These are phyloP conservation scores for Rachicladosporium sp. DNA, from an alignment of 2,329 filamentous ascomycete species.

Conservation along the genomic window DNA sequence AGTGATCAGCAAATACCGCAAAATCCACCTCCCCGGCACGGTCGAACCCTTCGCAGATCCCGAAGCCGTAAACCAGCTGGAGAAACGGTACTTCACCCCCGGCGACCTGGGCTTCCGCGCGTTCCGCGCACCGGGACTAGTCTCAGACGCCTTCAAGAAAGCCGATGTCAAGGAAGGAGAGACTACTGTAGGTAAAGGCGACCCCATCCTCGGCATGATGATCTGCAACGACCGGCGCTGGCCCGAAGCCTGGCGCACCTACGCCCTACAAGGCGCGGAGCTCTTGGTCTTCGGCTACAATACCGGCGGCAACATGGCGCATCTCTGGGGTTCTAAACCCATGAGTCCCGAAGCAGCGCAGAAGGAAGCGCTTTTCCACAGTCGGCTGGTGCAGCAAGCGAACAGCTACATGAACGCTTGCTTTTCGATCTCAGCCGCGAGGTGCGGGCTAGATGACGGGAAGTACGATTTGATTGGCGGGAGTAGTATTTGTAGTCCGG, in stretches of 20 bases:
- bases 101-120: slow-evolving; percentile 43
- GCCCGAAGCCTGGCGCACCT: slow-evolving; percentile 41
- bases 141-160: slow-evolving; percentile 27
- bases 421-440: slow-evolving; percentile 38
- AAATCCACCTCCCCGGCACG: slow-evolving; percentile 43
- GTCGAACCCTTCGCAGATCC: slow-evolving; percentile 39
- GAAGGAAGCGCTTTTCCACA: slow-evolving; percentile 39
- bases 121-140: slow-evolving; percentile 38
- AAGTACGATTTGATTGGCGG: slow-evolving; percentile 38
- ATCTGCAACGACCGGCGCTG: slow-evolving; percentile 45
- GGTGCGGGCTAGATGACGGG: slow-evolving; percentile 41
- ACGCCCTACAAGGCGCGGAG: slow-evolving; percentile 40
- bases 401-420: slow-evolving; percentile 43
- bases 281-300: slow-evolving; percentile 40
- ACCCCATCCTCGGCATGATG: slow-evolving; percentile 43
- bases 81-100: slow-evolving; percentile 43
- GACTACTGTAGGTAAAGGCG: slow-evolving; percentile 27
- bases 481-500: slow-evolving; percentile 36
- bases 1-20: slow-evolving; percentile 42
- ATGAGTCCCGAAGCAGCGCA: slow-evolving; percentile 35
- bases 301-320: slow-evolving; percentile 37
- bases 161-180: slow-evolving; percentile 12
- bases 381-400: slow-evolving; percentile 39
- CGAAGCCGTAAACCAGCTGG: slow-evolving; percentile 40
- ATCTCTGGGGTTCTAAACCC: slow-evolving; percentile 31